Evolutionary conservation across 345 rosid genomes (phyloP).

Genomic region (Hevea brasiliensis): DNA sequence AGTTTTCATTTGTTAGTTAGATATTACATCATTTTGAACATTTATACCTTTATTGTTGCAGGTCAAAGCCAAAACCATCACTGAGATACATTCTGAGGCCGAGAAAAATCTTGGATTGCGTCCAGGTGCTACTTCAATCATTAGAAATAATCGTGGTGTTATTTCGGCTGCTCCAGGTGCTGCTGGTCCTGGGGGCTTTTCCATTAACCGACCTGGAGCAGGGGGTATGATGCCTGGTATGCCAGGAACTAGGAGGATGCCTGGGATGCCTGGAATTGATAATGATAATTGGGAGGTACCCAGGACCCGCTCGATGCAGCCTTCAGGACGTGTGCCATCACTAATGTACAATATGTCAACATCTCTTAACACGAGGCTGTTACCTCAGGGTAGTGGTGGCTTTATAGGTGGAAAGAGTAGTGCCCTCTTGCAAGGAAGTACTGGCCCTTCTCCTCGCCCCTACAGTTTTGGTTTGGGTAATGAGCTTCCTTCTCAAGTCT

Average conservation of each 20-base stretch:
- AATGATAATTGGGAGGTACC: too few species aligned
- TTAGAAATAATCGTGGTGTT: slow-evolving; percentile 58
- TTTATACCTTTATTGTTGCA: slow-evolving; percentile 32
- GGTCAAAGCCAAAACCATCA: too few species aligned
- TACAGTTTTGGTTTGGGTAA: slow-evolving; percentile 17
- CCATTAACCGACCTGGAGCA: slow-evolving; percentile 70
- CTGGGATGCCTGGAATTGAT: slow-evolving; percentile 83
- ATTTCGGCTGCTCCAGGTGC: slow-evolving; percentile 48
- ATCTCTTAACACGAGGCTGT: slow-evolving; percentile 54
- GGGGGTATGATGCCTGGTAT: slow-evolving; percentile 99
- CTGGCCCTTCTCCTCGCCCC: slow-evolving; percentile 32
- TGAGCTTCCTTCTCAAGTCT: slow-evolving; percentile 34
- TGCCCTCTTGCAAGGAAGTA: slow-evolving; percentile 70
- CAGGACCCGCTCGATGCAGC: slow-evolving; percentile 59
- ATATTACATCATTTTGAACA: neutral
- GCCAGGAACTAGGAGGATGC: slow-evolving; percentile 95
- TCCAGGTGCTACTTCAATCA: slow-evolving; percentile 88
- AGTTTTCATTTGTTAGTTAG: neutral
- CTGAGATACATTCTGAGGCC: too few species aligned
- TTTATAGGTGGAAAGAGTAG: slow-evolving; percentile 67
- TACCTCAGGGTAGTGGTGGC: slow-evolving; percentile 82
- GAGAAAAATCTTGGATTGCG: slow-evolving; percentile 86
- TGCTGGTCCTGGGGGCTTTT: slow-evolving; percentile 59
- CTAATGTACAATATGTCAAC: slow-evolving; percentile 47
- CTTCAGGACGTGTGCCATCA: slow-evolving; percentile 47